phyloP scores from a whole-genome alignment of 2,329 filamentous ascomycete genomes.

The Nectriaceae sp. region DNA sequence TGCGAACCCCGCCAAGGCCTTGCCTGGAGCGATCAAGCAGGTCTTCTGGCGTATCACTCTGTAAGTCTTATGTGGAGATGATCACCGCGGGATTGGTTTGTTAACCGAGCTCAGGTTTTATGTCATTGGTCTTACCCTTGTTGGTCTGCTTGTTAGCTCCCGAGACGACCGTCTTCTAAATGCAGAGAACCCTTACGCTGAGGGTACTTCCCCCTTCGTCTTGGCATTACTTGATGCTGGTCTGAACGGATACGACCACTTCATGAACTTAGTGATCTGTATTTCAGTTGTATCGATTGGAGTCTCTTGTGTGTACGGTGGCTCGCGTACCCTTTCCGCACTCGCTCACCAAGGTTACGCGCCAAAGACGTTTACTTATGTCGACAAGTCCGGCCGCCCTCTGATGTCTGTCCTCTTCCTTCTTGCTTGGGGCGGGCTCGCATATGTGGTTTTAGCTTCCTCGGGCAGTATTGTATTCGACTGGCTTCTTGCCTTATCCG shows the following conservation, averaged over 20 bases:
- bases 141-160: constrained; percentile 47
- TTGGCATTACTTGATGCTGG: constrained; percentile 49
- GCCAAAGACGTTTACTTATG: constrained; percentile 53
- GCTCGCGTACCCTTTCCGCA: constrained; percentile 57
- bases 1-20: constrained; percentile 65
- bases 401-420: constrained; percentile 47
- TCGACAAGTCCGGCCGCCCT: constrained; percentile 56
- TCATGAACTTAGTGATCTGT: constrained; percentile 57
- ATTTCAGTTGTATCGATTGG: constrained; percentile 57
- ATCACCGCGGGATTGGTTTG: rapidly evolving
- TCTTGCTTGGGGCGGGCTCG: constrained; percentile 49
- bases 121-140: constrained; percentile 49
- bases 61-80: constrained; percentile 26
- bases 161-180: constrained; percentile 46
- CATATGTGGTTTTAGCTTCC: constrained; percentile 47
- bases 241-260: constrained; percentile 48
- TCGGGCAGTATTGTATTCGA: constrained; percentile 57
- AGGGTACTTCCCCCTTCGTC: constrained; percentile 51
- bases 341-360: constrained; percentile 58
- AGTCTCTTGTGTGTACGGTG: constrained; percentile 56
- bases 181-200: constrained; percentile 25
- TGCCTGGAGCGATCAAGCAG: constrained; percentile 81
- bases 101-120: constrained; percentile 39
- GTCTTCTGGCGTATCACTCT: constrained; percentile 58
- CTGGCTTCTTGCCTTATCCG: constrained; percentile 66